Evolutionary conservation across 371 early-diverging fungal genomes (phyloP), one percentile per base, ranked within the genome.

Genomic region (Apophysomyces sp.): DNA sequence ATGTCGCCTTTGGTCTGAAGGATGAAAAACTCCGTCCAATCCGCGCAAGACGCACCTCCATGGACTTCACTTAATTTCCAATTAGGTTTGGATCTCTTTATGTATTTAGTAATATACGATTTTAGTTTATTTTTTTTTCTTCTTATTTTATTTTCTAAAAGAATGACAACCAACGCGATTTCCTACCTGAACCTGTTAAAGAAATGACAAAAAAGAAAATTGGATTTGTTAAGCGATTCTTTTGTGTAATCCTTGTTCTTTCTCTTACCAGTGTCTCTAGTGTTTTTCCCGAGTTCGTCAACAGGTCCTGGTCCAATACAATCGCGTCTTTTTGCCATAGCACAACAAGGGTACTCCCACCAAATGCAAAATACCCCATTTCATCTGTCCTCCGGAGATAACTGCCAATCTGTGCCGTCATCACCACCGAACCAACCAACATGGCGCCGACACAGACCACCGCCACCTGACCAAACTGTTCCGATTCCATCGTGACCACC

Each of bases 371-470:
- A 63, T 90, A 94, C 18, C 96, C 94, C 49, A 89, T 81, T 62
- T 95, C 95, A 60, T 95, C 93, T 62, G 87, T 80, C 53, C 92
- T 72, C 31, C 76, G 71, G 4, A 91, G 83, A 9, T 70, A 57
- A 15, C 73, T 72, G 2, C 86, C 88, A 4, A 73, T 77, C 29
- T 73, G 58, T 1, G 83, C 81, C 4, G 92, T 92, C 56, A 89
- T 58, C 9, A 87, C 72, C 52, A 94, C 90, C n/a, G 91, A 91
- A 0, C 96, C 94, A 4, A 92, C 93, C 90, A 95, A 87, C 92
- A 94, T 92, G 8, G 94, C 93, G 11, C 96, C 96, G 55, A 95
- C 85, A 55, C 82, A 71, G 0, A 91, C 85, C 58, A 86, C 76
- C 0, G 91, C 92, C 2, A 94, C 90, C 18, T 75, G 80, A 18